Conservation (phyloP, 2,329 filamentous ascomycete genomes). For the Pseudogymnoascus sp. region DNA sequence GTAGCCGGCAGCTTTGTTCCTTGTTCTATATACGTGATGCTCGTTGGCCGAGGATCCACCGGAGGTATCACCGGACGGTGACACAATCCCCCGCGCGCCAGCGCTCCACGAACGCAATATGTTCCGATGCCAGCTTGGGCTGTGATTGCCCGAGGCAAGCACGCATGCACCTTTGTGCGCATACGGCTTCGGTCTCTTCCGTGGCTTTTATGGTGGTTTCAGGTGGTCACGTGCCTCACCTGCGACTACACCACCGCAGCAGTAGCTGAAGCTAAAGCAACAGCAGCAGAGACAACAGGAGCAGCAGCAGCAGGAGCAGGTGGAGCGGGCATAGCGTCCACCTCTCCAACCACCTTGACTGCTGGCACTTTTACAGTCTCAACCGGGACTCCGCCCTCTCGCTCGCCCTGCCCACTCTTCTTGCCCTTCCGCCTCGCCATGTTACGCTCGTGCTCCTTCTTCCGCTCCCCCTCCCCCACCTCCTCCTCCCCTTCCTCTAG, state of each 20-base stretch:
- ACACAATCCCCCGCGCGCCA: not conserved
- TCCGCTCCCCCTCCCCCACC: not conserved
- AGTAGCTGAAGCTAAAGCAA: not conserved
- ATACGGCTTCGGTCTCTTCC: not conserved
- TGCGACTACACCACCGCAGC: not conserved
- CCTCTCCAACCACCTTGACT: not conserved
- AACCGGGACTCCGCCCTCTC: not conserved
- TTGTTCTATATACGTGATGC: not conserved
- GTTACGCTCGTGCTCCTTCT: not conserved
- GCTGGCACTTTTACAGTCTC: not conserved
- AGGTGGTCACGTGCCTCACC: not conserved
- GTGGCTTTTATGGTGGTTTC: not conserved
- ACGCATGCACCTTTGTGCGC: not conserved
- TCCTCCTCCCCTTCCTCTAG: conserved; percentile 1
- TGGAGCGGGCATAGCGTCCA: not conserved
- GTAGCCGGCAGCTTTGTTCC: not conserved
- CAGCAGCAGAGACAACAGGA: not conserved
- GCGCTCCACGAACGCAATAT: not conserved
- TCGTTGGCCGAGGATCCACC: not conserved
- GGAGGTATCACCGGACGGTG: not conserved
- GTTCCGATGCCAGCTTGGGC: not conserved
- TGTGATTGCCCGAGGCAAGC: not conserved
- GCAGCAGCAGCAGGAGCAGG: not conserved
- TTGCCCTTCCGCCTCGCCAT: not conserved
- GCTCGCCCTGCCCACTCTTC: not conserved